These are phyloP conservation scores for Chamaenerion angustifolium DNA, from an alignment of 345 rosid genomes.

Conservation along the genomic window DNA sequence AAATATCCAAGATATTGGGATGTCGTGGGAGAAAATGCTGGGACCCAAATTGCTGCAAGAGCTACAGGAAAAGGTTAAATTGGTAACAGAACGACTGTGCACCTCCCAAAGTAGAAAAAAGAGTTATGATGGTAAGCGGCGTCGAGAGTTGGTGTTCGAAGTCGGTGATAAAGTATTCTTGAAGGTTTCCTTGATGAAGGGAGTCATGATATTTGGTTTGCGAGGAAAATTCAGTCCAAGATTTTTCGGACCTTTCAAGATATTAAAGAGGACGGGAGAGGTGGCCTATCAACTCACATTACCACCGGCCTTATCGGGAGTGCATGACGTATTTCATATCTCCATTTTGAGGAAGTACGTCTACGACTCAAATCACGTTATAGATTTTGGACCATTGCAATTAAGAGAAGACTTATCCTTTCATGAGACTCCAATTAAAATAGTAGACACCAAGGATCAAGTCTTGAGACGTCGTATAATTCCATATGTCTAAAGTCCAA, in stretches of 20 bases:
- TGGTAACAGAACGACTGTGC: background rate
- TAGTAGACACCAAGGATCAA: no score
- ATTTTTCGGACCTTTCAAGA: background rate
- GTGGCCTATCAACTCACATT: background rate
- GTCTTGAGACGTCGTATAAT: no score
- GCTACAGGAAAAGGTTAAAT: background rate
- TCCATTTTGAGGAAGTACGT: background rate
- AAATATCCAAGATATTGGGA: no score
- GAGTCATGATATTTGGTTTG: background rate
- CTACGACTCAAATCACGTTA: background rate
- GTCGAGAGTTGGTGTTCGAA: background rate
- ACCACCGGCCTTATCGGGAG: background rate
- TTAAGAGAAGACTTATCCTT: background rate
- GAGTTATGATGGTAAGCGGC: background rate
- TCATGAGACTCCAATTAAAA: background rate
- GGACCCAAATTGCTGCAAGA: background rate
- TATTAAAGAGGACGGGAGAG: background rate
- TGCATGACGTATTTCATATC: no score
- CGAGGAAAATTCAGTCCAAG: background rate
- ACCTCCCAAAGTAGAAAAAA: background rate
- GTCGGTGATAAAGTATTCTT: background rate
- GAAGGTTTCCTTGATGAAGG: background rate
- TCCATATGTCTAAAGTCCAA: no score
- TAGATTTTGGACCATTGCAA: background rate
- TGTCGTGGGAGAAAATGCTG: no score